Evolutionary conservation across 371 early-diverging fungal genomes (phyloP), one percentile per base, ranked within the genome.

Genomic region (Lichtheimia ornata): DNA sequence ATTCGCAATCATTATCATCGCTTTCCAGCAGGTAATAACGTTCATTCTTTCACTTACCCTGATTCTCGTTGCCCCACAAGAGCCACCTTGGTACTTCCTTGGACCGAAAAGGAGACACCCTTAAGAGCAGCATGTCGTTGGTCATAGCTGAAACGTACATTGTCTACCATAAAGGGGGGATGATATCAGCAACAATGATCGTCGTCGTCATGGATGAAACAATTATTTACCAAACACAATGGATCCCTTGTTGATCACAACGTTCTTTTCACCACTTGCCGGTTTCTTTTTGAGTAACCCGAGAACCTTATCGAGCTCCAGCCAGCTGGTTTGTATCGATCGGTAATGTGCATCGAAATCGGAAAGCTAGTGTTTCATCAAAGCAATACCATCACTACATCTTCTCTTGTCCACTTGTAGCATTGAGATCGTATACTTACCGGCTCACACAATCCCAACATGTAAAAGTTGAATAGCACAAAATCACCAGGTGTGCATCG

Each of bases 31-130:
- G n/a, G 18, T 24, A 17, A 17, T 44, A 20, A 30, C 41, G 15
- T 42, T 2, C 15, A 43, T 81, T 45, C 22, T 18, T 42, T 14
- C 27, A 43, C 63, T 58, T 66, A 72, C 73, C 90, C 96, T 63
- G 93, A 89, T n/a, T 97, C 97, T n/a, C 87, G 86, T 0, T 94
- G 91, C 0, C 98, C 98, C 5, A 96, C 96, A 7, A 97, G 72
- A 2, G 95, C 97, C 7, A 92, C 86, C 1, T 85, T 89, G 28
- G 84, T 78, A 15, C 96, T 95, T 1, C 87, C 81, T 0, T 91
- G 90, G 43, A 99, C 88, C n/a, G 73, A 79, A 65, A 97, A 89
- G n/a, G 87, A 86, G n/a, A 97, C 80, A 50, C 82, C 82, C 25
- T 84, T 74, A 12, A 95, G 72, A 15, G 87, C 91, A 15, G 80